Base-by-base conservation (phyloP, 345 rosid species). In the Dimocarpus longan region DNA sequence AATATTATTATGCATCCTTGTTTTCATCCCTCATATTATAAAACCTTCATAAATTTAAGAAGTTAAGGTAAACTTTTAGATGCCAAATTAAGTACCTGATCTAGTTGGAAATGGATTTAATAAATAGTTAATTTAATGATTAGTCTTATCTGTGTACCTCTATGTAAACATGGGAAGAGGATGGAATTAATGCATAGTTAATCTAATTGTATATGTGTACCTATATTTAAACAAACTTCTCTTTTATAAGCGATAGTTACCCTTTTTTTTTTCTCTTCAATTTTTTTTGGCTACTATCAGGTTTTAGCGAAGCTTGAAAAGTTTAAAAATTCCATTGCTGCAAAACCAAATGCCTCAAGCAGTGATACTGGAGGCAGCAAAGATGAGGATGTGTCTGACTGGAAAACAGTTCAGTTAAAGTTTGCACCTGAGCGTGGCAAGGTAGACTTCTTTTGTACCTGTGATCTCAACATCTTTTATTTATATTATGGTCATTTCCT, bases 291-390 rank as follows among this genome's bases (percentile, higher is more conserved):
- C 24, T 57, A 66, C 43, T 18, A 5, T 19, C 78, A 94, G 99
- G 94, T 91, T 79, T 86, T 94, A 76, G 91, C 89, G 28, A 96
- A 77, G 87, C 94, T 96, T 11, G 91, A 90, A 86, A 88, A 80
- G 74, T 94, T 96, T 82, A 94, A 91, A 85, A 90, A 87, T 64
- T 60, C 88, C n/a, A 32, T 90, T 80, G 76, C 87, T 64, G 76
- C 75, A 43, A 91, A 88, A 80, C 86, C 90, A 63, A 77, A 64
- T 74, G 80, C 79, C 71, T 82, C 90, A 42, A 84, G 63, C 50
- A 69, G 71, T 70, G 88, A 88, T 83, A 80, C 86, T 70, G 92
- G 66, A 77, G 90, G 57, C 54, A 86, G 50, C 66, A 77, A 80
- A 54, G 88, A 80, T 13, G 89, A 85, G 80, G 98, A 96, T 85